phyloP scores from a whole-genome alignment of 176 grass and related monocot species.

The Cenchrus purpureus region DNA sequence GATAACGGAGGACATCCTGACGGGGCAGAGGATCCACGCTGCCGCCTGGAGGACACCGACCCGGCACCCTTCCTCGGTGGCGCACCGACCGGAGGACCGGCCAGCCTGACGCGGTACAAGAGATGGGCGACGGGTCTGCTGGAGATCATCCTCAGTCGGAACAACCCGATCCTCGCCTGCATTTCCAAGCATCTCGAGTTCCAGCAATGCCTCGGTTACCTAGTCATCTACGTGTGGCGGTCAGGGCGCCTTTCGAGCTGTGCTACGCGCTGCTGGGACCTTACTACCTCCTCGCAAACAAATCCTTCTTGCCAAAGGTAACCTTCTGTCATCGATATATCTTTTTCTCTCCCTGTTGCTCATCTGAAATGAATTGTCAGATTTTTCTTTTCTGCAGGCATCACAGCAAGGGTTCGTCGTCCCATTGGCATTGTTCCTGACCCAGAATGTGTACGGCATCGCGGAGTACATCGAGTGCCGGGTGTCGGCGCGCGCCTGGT shows the following conservation, averaged over 20 bases:
- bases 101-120: slow-evolving; percentile 50
- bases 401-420: slow-evolving; percentile 35
- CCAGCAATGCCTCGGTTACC: slow-evolving; percentile 50
- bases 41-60: not conserved
- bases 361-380: not conserved
- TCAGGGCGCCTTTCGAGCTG: slow-evolving; percentile 49
- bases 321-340: not conserved
- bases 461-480: slow-evolving; percentile 41
- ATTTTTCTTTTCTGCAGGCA: slow-evolving; percentile 12
- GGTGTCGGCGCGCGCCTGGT: slow-evolving; percentile 45
- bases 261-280: slow-evolving; percentile 53
- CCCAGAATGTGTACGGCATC: slow-evolving; percentile 22
- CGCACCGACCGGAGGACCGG: slow-evolving; percentile 33
- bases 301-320: slow-evolving; percentile 60
- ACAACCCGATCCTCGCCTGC: slow-evolving; percentile 19
- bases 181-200: slow-evolving; percentile 34
- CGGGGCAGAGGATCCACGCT: slow-evolving; percentile 38
- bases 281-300: slow-evolving; percentile 27
- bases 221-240: not conserved
- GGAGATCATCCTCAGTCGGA: slow-evolving; percentile 44
- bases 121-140: slow-evolving; percentile 57
- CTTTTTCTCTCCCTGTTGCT: not conserved
- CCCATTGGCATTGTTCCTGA: slow-evolving; percentile 24
- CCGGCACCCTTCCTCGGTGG: slow-evolving; percentile 35
- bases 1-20: slow-evolving; percentile 46